Conservation (phyloP, 2,329 filamentous ascomycete genomes). For the Huntiella savannae region DNA sequence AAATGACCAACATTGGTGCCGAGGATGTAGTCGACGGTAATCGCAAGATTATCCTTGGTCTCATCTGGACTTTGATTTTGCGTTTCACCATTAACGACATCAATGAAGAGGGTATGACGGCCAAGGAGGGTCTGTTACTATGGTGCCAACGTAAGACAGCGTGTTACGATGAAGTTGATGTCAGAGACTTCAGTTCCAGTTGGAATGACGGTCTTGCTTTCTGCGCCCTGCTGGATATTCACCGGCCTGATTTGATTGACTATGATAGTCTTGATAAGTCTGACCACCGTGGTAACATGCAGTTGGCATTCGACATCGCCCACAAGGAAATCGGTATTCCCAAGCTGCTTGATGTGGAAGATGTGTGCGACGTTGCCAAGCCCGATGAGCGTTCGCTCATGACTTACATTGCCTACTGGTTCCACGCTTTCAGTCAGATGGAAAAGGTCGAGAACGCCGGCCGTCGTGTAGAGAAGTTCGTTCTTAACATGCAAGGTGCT, state of each 20-base stretch:
- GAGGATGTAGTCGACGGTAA: slow-evolving; percentile 98
- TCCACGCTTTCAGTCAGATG: slow-evolving; percentile 98
- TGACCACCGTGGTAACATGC: slow-evolving; percentile 93
- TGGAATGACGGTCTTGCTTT: slow-evolving; percentile 98
- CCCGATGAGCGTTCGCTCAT: slow-evolving; percentile 93
- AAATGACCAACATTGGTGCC: slow-evolving; percentile 95
- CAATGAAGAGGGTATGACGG: slow-evolving; percentile 92
- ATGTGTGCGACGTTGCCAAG: slow-evolving; percentile 90
- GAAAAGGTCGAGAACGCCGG: slow-evolving; percentile 97
- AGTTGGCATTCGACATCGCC: slow-evolving; percentile 90
- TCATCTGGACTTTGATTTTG: slow-evolving; percentile 97
- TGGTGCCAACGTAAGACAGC: slow-evolving; percentile 99
- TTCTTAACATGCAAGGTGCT: slow-evolving; percentile 95
- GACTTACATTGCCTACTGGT: slow-evolving; percentile 99
- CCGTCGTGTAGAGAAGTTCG: slow-evolving; percentile 90
- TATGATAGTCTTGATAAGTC: slow-evolving; percentile 86
- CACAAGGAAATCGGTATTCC: slow-evolving; percentile 94
- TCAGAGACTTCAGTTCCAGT: slow-evolving; percentile 82
- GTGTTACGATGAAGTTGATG: slow-evolving; percentile 92
- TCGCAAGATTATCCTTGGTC: slow-evolving; percentile 84
- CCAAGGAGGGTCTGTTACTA: slow-evolving; percentile 81
- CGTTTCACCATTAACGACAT: slow-evolving; percentile 98
- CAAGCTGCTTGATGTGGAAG: slow-evolving; percentile 86
- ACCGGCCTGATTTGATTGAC: slow-evolving; percentile 91
- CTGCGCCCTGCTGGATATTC: slow-evolving; percentile 89